Evolutionary conservation across 2,329 filamentous ascomycete genomes (phyloP).

Genomic region (Calonectria montana): DNA sequence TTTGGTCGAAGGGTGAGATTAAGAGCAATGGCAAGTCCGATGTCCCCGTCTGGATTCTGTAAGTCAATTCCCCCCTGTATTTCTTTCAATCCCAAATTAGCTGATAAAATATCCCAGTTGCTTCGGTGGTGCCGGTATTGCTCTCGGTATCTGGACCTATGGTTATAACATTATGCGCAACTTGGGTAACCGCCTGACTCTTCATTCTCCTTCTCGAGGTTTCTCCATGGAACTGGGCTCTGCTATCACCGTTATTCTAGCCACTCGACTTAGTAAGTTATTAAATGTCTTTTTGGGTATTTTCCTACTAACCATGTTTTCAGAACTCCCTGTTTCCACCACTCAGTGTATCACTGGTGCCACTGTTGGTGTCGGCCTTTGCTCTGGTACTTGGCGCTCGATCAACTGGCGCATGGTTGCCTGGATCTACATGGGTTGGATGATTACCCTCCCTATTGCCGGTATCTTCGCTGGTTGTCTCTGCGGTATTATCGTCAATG

Average conservation of each 20-base stretch:
- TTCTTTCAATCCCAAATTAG: background rate
- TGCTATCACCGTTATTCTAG: conserved; percentile 71
- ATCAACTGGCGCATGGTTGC: conserved; percentile 74
- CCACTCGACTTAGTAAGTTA: conserved; percentile 66
- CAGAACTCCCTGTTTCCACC: conserved; percentile 71
- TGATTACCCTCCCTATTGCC: conserved; percentile 68
- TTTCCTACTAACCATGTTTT: background rate
- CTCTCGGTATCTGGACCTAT: conserved; percentile 70
- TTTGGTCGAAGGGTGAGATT: conserved; percentile 64
- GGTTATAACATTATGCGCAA: conserved; percentile 75
- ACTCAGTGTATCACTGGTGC: conserved; percentile 74
- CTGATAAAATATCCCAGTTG: conserved; percentile 39
- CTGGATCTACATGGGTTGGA: conserved; percentile 71
- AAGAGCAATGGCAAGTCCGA: conserved; percentile 53
- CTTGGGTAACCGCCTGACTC: conserved; percentile 71
- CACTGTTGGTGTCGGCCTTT: conserved; percentile 72
- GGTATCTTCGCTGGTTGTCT: conserved; percentile 69
- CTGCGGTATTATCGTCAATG: conserved; percentile 72
- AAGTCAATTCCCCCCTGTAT: background rate
- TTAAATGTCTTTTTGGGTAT: rapidly evolving
- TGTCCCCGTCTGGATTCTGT: conserved; percentile 71
- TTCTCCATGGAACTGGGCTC: conserved; percentile 71
- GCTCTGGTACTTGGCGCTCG: conserved; percentile 67
- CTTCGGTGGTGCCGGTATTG: conserved; percentile 63
- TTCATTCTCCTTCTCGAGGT: conserved; percentile 69